Base-by-base conservation (phyloP, 148 eudicot genomes). In the Heliosperma pusillum region DNA sequence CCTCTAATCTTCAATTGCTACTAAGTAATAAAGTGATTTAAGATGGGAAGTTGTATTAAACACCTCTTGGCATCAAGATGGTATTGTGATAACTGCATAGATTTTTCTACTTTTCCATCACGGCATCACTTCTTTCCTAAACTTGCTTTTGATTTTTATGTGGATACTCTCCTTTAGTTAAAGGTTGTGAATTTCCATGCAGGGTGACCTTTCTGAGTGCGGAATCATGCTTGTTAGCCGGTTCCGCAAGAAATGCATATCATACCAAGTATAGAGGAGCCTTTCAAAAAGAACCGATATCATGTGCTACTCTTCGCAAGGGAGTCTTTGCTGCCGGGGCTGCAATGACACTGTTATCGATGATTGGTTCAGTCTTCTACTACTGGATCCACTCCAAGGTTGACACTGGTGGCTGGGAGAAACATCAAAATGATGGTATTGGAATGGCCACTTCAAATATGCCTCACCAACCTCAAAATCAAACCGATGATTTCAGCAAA, bases 261-360 rank as follows among this genome's bases (percentile, higher is more conserved):
- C 98, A 95, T 85, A 92, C 98, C 24, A 92, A 85, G 61, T 92
- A 92, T 80, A 69, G 92, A 73, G 92, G 85, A 19, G n/a, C 47
- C 74, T 87, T 89, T 50, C 79, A 83, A 17, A 83, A 52, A n/a
- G 57, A 78, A 21, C 45, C 77, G 72, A 68, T 95, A 25, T 90
- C 97, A 12, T 95, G 98, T 57, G 86, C 92, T 70, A 92, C 96
- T 44, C 91, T 95, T 20, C 89, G 98, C 71, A 90, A 92, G 72
- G 98, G 98, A 4, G 98, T 95, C 21, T 95, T 95, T 74, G 97
- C 96, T 73, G 96, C 96, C 16, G 96, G 90, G 20, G 98, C 91
- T 17, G 93, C 98, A 16, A 79, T 92, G 59, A 79, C 93, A 25
- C 76, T 95, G 56, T 40, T 95, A 77, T 88, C 96, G 47, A 88